Percentiles rank a stretch among this genome's conserved stretches.
phyloP scores from a whole-genome alignment of 2,329 filamentous ascomycete genomes.

The Pseudophaeomoniella oleicola region DNA sequence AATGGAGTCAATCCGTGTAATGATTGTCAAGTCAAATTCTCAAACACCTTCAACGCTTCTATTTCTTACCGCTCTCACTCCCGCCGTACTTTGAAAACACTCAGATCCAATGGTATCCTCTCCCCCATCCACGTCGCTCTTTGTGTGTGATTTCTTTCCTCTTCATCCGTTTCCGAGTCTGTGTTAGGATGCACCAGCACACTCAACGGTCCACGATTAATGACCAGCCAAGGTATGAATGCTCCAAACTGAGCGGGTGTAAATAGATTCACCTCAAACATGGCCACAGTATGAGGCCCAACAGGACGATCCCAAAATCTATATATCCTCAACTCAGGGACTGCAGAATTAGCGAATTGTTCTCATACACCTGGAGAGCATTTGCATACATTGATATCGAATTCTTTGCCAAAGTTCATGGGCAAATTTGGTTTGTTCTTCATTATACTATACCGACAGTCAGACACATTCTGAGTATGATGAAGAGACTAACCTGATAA shows the following conservation, averaged over 20 bases:
- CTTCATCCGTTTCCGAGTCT: constrained; percentile 29
- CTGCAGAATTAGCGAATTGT: constrained; percentile 25
- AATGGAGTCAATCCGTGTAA: no score
- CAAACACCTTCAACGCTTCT: no score
- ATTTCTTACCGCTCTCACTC: no score
- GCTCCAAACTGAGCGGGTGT: constrained; percentile 79
- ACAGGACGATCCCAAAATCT: constrained; percentile 60
- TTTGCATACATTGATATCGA: constrained; percentile 58
- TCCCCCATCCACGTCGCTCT: constrained; percentile 31
- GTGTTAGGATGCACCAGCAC: constrained; percentile 76
- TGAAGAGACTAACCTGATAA: constrained; percentile 32
- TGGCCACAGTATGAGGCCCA: constrained; percentile 68
- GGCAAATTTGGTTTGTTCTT: constrained; percentile 52
- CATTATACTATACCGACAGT: constrained; percentile 31
- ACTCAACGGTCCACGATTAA: constrained; percentile 68
- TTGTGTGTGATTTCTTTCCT: constrained; percentile 32
- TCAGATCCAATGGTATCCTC: constrained; percentile 27
- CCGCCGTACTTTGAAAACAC: constrained; percentile 19
- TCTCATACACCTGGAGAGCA: constrained; percentile 1
- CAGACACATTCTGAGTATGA: constrained; percentile 4
- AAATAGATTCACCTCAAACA: constrained; percentile 88
- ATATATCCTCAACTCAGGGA: constrained; percentile 77
- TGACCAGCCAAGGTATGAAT: constrained; percentile 70
- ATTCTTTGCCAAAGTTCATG: constrained; percentile 63
- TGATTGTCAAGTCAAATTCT: no score